Conservation (phyloP, 208 protist species). For the Crithidia sp. region DNA sequence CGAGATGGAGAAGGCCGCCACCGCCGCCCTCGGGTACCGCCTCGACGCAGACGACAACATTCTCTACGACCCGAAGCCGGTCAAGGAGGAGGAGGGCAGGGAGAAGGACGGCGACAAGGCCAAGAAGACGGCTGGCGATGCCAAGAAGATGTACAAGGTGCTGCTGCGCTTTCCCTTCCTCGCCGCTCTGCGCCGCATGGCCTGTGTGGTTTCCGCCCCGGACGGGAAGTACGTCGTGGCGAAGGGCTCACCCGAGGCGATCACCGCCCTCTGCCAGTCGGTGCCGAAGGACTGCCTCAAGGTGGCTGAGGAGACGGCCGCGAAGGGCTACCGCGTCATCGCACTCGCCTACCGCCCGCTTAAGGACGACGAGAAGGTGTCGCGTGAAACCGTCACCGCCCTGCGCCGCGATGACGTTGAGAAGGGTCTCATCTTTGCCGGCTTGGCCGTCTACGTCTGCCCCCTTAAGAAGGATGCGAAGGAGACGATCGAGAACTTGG, state of each 20-base stretch:
- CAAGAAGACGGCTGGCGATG: conserved; percentile 17
- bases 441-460: conserved; percentile 96
- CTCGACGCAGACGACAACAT: conserved; percentile 75
- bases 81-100: conserved; percentile 5
- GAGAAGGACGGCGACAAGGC: conserved; percentile 3
- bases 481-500: conserved; percentile 85
- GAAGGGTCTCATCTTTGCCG: conserved; percentile 93
- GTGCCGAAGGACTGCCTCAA: conserved; percentile 88
- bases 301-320: conserved; percentile 78
- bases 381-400: conserved; percentile 47
- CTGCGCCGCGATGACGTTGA: conserved; percentile 91
- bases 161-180: conserved; percentile 95
- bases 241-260: conserved; percentile 97
- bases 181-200: conserved; percentile 96
- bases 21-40: conserved; percentile 90
- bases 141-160: conserved; percentile 67
- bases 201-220: conserved; percentile 78
- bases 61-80: conserved; percentile 59
- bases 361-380: conserved; percentile 44
- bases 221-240: conserved; percentile 81
- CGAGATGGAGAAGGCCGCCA: conserved; percentile 96
- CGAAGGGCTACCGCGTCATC: conserved; percentile 96
- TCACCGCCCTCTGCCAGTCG: conserved; percentile 83
- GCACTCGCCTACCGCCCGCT: conserved; percentile 94
- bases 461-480: conserved; percentile 94